Percentiles rank a stretch among this genome's conserved stretches.
Evolutionary conservation across 495 filamentous ascomycete species (phyloP).

Genomic region (Aspergillus ostianus): DNA sequence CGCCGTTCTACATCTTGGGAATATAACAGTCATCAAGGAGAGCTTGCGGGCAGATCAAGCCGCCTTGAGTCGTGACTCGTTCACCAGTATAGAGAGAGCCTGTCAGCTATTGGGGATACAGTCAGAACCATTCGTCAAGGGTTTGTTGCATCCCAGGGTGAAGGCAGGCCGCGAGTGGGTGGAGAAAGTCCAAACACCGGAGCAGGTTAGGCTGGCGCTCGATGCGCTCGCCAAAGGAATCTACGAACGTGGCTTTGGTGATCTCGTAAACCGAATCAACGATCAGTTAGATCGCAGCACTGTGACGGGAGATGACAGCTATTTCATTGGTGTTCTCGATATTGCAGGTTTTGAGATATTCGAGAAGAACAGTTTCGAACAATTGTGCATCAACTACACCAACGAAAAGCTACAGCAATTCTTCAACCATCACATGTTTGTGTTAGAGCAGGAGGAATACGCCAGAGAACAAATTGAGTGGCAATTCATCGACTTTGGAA

Average conservation of each 20-base stretch:
- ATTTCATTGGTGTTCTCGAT: constrained; percentile 97
- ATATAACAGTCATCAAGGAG: constrained; percentile 84
- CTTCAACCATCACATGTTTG: constrained; percentile 99
- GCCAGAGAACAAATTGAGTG: constrained; percentile 97
- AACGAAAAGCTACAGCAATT: constrained; percentile 99
- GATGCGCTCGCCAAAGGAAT: constrained; percentile 96
- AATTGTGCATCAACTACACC: constrained; percentile 99
- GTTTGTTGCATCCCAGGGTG: constrained; percentile 85
- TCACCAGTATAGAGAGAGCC: constrained; percentile 68
- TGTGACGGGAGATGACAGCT: constrained; percentile 76
- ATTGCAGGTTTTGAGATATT: constrained; percentile 99
- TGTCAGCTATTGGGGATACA: constrained; percentile 84
- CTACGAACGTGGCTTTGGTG: constrained; percentile 93
- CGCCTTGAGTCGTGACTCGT: constrained; percentile 68
- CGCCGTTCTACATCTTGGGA: constrained; percentile 89
- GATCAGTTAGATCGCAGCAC: constrained; percentile 79
- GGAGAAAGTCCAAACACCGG: constrained; percentile 93
- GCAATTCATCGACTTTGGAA: constrained; percentile 99
- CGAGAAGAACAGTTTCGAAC: constrained; percentile 96
- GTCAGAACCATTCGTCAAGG: constrained; percentile 79
- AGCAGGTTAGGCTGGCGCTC: constrained; percentile 86
- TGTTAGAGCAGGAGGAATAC: constrained; percentile 98
- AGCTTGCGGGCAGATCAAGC: constrained; percentile 90
- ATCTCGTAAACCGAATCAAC: constrained; percentile 90
- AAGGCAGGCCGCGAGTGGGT: constrained; percentile 98